Base-by-base conservation (phyloP, 2,329 filamentous ascomycete species). In the Blastomyces gilchristii region DNA sequence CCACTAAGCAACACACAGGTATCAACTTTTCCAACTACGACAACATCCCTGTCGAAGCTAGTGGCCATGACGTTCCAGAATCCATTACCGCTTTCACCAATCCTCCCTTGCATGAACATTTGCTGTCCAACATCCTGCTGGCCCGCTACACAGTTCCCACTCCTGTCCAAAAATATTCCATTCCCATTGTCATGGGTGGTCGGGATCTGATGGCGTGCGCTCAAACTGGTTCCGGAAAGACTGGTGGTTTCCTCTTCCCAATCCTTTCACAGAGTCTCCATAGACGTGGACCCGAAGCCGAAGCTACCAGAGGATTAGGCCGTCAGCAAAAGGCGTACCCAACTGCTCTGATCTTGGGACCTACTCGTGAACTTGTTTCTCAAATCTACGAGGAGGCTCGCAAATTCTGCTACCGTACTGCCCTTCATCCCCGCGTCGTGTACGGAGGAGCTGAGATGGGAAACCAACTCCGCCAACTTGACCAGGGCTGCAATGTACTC, bases 21-120 rank as follows among this genome's bases (percentile, higher is more conserved):
- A 97, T 99, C 88, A 99, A 99, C 85, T 99, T 99, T 76, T 88
- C 96, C 82, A 99, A 99, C 83, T 99, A 99, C 80, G 94, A 99
- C 74, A 94, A 99, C 78, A 99, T 99, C 69, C 94, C 94, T 62
- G 94, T 99, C 68, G 94, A 97, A 80, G 94, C 94, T 67, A 97
- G 93, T 65, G 94, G 94, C 65, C 87, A 91, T 62, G 86, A 96
- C 73, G 91, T 97, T 61, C 94, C 94, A 56, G 94, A 97, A 74
- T 89, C 93, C 50, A 90, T 97, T 69, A 87, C 87, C 68, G 83
- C 86, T 66, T 99, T 99, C 84, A 91, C 86, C 74, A 96, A 94
- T 79, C 94, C 94, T 69, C 94, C 94, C 72, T 84, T 99, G 69
- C 94, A 99, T 74, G 89, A 96, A 76, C 94, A 97, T 74, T 83